A percentile compares a stretch with the other conserved stretches of the same genome.
phyloP scores from a whole-genome alignment of 2,329 filamentous ascomycete genomes.

The Pezicula radicicola region DNA sequence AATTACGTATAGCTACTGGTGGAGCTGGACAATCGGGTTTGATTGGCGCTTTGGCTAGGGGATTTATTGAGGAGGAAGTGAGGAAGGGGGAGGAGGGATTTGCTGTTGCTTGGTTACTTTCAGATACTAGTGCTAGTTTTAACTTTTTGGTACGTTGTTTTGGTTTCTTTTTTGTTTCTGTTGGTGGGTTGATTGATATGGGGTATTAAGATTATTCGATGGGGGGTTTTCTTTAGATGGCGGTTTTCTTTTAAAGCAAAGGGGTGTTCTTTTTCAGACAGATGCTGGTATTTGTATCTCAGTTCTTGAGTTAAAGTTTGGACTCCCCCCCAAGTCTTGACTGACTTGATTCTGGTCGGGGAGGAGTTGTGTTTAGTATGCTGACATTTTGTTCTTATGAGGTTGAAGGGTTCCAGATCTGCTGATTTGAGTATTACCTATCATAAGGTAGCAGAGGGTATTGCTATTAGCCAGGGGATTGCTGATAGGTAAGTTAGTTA shows the following conservation, averaged over 20 bases:
- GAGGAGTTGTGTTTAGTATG: too few species aligned
- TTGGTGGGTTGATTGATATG: too few species aligned
- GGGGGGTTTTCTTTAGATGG: too few species aligned
- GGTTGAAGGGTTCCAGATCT: constrained; percentile 23
- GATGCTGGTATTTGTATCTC: too few species aligned
- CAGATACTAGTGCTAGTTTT: constrained; percentile 43
- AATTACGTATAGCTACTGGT: constrained; percentile 29
- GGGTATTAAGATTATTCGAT: too few species aligned
- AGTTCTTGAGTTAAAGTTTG: too few species aligned
- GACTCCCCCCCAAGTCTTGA: too few species aligned
- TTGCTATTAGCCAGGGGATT: constrained; percentile 38
- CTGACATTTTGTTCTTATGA: too few species aligned
- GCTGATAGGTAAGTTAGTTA: constrained; percentile 14
- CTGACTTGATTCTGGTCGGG: too few species aligned
- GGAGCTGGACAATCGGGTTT: constrained; percentile 31
- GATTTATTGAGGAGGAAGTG: constrained; percentile 30
- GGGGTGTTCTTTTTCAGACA: too few species aligned
- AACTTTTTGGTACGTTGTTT: constrained; percentile 30
- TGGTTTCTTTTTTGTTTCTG: too few species aligned
- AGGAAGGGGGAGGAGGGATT: constrained; percentile 30
- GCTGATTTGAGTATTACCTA: constrained; percentile 45
- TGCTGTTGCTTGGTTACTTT: constrained; percentile 41
- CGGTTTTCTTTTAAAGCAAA: too few species aligned
- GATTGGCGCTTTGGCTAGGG: constrained; percentile 32
- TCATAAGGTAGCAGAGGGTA: constrained; percentile 36